These are phyloP conservation scores for Grammothele lineata DNA, from an alignment of 768 basidiomycete species.

Conservation along the genomic window DNA sequence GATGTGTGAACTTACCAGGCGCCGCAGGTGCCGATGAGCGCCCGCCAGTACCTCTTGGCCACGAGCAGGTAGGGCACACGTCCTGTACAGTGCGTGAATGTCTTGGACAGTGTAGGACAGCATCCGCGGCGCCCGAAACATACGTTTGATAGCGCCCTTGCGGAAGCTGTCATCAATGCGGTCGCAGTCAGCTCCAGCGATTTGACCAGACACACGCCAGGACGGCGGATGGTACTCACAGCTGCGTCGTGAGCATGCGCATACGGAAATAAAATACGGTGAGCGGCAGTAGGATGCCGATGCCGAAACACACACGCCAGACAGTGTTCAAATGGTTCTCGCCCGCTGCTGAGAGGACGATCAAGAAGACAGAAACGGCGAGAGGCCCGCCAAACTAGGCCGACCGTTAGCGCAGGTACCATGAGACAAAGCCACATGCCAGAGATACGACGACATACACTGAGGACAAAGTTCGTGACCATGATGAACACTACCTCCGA, in stretches of 20 bases:
- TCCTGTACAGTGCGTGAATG: constrained; percentile 26
- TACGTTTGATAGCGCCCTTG: constrained; percentile 62
- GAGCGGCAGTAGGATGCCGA: constrained; percentile 59
- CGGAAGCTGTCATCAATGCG: constrained; percentile 28
- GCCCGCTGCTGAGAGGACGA: constrained; percentile 64
- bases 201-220: too few relatives aligned
- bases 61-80: constrained; percentile 59
- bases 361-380: constrained; percentile 61
- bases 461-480: constrained; percentile 70
- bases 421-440: background rate
- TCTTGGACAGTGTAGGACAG: too few relatives aligned
- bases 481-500: constrained; percentile 59
- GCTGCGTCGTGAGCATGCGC: constrained; percentile 63
- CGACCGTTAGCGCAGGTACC: constrained; percentile 9
- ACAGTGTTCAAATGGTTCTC: constrained; percentile 56
- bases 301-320: constrained; percentile 64
- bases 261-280: constrained; percentile 70
- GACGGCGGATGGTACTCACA: constrained; percentile 33
- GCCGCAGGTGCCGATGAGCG: constrained; percentile 67
- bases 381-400: constrained; percentile 63
- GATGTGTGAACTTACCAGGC: constrained; percentile 48
- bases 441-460: constrained; percentile 34
- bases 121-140: constrained; percentile 7
- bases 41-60: constrained; percentile 60
- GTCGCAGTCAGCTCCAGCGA: background rate